A percentile compares a stretch with the other conserved stretches of the same genome.
Evolutionary conservation across 345 rosid species (phyloP).

Genomic region (Syzygium aqueum): DNA sequence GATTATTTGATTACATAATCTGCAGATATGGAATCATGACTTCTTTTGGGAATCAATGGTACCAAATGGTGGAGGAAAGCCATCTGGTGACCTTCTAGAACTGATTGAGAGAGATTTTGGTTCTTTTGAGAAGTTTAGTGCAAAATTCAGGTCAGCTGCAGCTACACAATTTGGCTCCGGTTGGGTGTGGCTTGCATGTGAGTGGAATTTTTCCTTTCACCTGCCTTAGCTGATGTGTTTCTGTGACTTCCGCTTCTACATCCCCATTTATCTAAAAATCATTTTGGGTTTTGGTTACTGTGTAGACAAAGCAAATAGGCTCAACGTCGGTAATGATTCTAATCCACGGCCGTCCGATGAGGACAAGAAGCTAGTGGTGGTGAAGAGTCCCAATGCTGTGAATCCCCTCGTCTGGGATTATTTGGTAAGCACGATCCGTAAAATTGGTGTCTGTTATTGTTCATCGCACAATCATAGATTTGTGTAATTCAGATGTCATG

Average conservation of each 20-base stretch:
- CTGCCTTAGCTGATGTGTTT: conserved; percentile 1
- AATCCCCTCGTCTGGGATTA: conserved; percentile 93
- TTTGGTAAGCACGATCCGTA: conserved; percentile 36
- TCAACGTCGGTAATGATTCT: conserved; percentile 52
- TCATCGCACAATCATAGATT: neutral
- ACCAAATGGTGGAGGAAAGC: conserved; percentile 94
- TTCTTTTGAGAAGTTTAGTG: conserved; percentile 46
- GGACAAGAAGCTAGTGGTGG: conserved; percentile 70
- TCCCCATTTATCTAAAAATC: neutral
- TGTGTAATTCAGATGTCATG: neutral
- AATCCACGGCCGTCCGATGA: conserved; percentile 65
- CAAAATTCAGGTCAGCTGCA: conserved; percentile 61
- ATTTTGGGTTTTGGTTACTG: neutral
- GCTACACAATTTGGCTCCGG: conserved; percentile 89
- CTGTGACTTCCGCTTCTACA: neutral
- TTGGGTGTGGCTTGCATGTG: conserved; percentile 96
- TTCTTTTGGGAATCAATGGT: conserved; percentile 93
- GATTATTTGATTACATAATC: neutral
- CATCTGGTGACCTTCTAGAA: conserved; percentile 63
- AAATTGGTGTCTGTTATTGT: neutral
- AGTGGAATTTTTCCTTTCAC: conserved; percentile 10
- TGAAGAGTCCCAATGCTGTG: conserved; percentile 88
- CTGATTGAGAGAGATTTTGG: conserved; percentile 83
- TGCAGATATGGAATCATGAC: conserved; percentile 91
- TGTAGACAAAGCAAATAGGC: conserved; percentile 73